A percentile compares a stretch with the other conserved stretches of the same genome.
Conservation (phyloP, 805 yeast genomes). For the Sungouiozyma ichnusensis region DNA sequence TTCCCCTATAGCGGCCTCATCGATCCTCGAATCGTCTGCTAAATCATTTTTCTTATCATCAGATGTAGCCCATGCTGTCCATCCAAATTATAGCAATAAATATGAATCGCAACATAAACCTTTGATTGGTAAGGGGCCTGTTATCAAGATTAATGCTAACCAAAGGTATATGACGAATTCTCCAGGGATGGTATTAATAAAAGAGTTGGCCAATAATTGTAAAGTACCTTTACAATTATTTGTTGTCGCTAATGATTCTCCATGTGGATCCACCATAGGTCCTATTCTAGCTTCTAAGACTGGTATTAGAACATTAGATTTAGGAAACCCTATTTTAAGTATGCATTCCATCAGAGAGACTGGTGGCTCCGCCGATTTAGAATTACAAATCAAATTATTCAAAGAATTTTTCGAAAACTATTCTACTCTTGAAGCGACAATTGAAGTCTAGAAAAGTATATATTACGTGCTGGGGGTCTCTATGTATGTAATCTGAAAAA, state of each 20-base stretch:
- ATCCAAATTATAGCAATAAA: slow-evolving; percentile 74
- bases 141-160: slow-evolving; percentile 85
- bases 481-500: too few relatives aligned
- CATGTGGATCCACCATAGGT: slow-evolving; percentile 96
- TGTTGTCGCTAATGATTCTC: slow-evolving; percentile 86
- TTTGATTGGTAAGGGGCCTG: slow-evolving; percentile 79
- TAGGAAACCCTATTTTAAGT: slow-evolving; percentile 85
- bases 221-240: slow-evolving; percentile 81
- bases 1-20: slow-evolving; percentile 25
- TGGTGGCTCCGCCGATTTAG: slow-evolving; percentile 70
- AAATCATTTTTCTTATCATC: slow-evolving; percentile 84
- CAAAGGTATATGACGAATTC: slow-evolving; percentile 93
- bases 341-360: slow-evolving; percentile 95
- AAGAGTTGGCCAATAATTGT: slow-evolving; percentile 55
- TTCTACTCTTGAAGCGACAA: slow-evolving; percentile 32
- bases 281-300: slow-evolving; percentile 82
- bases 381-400: slow-evolving; percentile 50
- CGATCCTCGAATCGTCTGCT: slow-evolving; percentile 47
- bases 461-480: too few relatives aligned
- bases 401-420: slow-evolving; percentile 47
- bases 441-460: slow-evolving; percentile 25
- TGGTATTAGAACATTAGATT: slow-evolving; percentile 78
- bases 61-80: slow-evolving; percentile 96
- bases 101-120: slow-evolving; percentile 80
- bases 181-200: slow-evolving; percentile 71